Evolutionary conservation across 129 eudicot species (phyloP).

Genomic region (Flaveria linearis): DNA sequence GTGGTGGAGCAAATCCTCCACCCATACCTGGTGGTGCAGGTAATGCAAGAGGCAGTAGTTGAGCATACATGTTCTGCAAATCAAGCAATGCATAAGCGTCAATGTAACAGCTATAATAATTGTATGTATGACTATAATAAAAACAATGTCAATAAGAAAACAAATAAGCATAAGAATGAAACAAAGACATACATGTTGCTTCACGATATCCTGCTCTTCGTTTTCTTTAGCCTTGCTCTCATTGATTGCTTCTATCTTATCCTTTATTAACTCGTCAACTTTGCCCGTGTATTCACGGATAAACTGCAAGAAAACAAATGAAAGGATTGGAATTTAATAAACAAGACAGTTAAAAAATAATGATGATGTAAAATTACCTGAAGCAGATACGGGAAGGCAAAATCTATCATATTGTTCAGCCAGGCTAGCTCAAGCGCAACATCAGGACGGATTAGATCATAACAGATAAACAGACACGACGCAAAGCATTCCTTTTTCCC

Average conservation of each 20-base stretch:
- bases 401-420: conserved; percentile 90
- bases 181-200: conserved; percentile 56
- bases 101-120: conserved; percentile 15
- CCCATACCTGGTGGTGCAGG: conserved; percentile 83
- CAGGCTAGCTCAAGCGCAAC: conserved; percentile 96
- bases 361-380: conserved; percentile 50
- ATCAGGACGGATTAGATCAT: conserved; percentile 80
- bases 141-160: not conserved
- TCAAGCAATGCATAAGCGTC: conserved; percentile 13
- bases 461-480: conserved; percentile 86
- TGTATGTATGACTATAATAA: not conserved
- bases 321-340: not conserved
- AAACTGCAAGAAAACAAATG: conserved; percentile 48
- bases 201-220: conserved; percentile 64
- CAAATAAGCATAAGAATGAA: not conserved
- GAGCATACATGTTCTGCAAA: conserved; percentile 87
- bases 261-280: conserved; percentile 74
- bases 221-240: conserved; percentile 70
- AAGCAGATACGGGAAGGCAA: conserved; percentile 89
- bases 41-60: conserved; percentile 69
- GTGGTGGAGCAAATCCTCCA: conserved; percentile 56
- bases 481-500: conserved; percentile 98
- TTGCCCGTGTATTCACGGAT: conserved; percentile 79
- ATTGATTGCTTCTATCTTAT: conserved; percentile 56
- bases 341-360: not conserved